These are phyloP conservation scores for Phycomyces nitens DNA, from an alignment of 192 early-diverging fungal genomes.

Conservation along the genomic window DNA sequence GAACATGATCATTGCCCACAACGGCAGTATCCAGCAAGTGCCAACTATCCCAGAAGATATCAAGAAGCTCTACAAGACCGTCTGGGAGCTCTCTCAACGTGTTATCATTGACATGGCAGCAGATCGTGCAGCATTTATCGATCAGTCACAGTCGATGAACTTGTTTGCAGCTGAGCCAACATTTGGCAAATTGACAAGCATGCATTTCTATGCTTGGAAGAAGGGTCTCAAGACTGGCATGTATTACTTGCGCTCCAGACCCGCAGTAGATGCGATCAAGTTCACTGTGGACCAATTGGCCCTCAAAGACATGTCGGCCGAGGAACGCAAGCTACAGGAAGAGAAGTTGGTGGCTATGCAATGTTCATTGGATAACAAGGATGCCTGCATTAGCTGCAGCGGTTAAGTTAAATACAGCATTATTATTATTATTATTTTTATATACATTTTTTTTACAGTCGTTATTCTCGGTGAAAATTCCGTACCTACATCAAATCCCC, in stretches of 20 bases:
- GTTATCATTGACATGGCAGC: conserved; percentile 93
- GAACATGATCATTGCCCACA: conserved; percentile 92
- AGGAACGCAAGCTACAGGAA: conserved; percentile 14
- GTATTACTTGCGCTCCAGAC: conserved; percentile 93
- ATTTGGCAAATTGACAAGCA: conserved; percentile 88
- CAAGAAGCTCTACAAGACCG: conserved; percentile 89
- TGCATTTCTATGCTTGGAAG: conserved; percentile 98
- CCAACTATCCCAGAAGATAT: conserved; percentile 74
- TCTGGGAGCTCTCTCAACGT: conserved; percentile 91
- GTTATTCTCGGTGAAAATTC: too few species aligned
- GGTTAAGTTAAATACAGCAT: conserved; percentile 48
- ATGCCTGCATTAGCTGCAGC: conserved; percentile 89
- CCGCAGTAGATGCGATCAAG: conserved; percentile 89
- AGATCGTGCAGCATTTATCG: conserved; percentile 92
- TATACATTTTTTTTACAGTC: background rate
- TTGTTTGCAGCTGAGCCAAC: conserved; percentile 89
- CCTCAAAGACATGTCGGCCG: conserved; percentile 41
- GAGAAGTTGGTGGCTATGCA: conserved; percentile 33
- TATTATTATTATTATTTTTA: background rate
- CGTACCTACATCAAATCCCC: too few species aligned
- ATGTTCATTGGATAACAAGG: conserved; percentile 74
- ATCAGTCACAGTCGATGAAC: conserved; percentile 95
- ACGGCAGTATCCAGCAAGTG: conserved; percentile 82
- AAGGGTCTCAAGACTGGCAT: conserved; percentile 97
- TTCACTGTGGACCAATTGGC: conserved; percentile 89